phyloP scores from a whole-genome alignment of 1,284 basidiomycete species.

The Apiotrichum sp. region DNA sequence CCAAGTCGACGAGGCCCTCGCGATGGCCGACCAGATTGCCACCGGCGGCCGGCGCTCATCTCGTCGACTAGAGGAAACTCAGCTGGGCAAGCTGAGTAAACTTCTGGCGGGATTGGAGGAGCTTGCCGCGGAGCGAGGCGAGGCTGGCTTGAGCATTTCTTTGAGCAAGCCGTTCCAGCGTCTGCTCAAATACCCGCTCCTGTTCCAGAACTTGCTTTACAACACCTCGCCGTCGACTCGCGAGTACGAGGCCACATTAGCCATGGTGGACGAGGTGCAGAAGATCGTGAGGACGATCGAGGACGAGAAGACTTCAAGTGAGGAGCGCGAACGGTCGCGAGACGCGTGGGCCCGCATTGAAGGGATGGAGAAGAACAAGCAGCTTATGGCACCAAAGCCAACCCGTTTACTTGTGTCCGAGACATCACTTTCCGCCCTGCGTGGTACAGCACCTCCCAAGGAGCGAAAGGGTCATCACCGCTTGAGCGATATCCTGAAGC shows the following conservation, averaged over 20 bases:
- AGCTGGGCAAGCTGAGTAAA: conserved; percentile 18
- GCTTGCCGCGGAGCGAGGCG: conserved; percentile 72
- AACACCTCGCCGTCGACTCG: conserved; percentile 92
- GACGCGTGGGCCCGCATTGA: conserved; percentile 95
- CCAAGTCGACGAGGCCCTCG: conserved; percentile 72
- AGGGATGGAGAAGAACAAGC: conserved; percentile 68
- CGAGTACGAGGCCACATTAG: conserved; percentile 91
- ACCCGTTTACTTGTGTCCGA: conserved; percentile 83
- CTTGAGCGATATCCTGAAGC: conserved; percentile 59
- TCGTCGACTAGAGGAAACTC: conserved; percentile 17
- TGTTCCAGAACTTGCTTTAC: conserved; percentile 95
- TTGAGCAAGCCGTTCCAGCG: conserved; percentile 95
- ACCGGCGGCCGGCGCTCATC: conserved; percentile 50
- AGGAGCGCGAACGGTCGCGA: conserved; percentile 87
- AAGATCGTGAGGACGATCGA: conserved; percentile 91
- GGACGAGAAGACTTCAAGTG: conserved; percentile 92
- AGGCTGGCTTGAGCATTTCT: conserved; percentile 87
- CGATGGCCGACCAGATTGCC: conserved; percentile 53
- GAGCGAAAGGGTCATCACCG: conserved; percentile 70
- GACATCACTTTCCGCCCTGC: conserved; percentile 49
- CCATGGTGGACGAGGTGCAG: conserved; percentile 96
- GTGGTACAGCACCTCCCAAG: background rate
- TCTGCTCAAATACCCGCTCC: conserved; percentile 89
- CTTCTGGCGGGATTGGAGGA: conserved; percentile 60
- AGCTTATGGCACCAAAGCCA: conserved; percentile 77